phyloP scores from a whole-genome alignment of 352 stramenopile species.

The Pseudoperonospora humuli region DNA sequence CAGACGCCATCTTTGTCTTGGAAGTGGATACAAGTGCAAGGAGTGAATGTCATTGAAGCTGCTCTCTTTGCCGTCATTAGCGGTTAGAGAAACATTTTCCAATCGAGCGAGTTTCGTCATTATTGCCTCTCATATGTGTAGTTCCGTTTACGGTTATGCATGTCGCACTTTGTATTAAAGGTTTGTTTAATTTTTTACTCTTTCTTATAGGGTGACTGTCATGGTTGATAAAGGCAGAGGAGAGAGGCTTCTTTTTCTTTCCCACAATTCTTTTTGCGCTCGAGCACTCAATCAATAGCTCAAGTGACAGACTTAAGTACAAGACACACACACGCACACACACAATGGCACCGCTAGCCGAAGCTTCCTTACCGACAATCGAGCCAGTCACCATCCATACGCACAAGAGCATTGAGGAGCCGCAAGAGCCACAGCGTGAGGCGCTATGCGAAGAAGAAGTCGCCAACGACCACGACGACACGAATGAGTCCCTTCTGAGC shows the following conservation, averaged over 20 bases:
- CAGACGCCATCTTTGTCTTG: slow-evolving; percentile 79
- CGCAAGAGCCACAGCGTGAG: slow-evolving; percentile 18
- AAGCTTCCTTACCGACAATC: slow-evolving; percentile 9
- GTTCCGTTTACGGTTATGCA: no score
- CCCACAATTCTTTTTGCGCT: slow-evolving; percentile 24
- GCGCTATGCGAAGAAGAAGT: slow-evolving; percentile 15
- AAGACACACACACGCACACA: neutral
- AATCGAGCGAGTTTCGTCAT: no score
- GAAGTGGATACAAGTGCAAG: slow-evolving; percentile 33
- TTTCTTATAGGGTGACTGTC: no score
- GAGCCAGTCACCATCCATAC: slow-evolving; percentile 15
- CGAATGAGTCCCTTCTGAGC: neutral
- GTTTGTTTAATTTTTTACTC: no score
- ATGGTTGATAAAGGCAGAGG: neutral
- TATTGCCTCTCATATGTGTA: no score
- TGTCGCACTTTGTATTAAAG: no score
- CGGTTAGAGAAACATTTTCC: no score
- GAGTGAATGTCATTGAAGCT: slow-evolving; percentile 16
- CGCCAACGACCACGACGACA: slow-evolving; percentile 3
- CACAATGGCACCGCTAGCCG: slow-evolving; percentile 25
- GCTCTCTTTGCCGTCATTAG: no score
- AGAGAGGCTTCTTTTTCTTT: slow-evolving; percentile 13
- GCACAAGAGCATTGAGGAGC: slow-evolving; percentile 15
- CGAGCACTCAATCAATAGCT: slow-evolving; percentile 1
- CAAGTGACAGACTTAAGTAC: no score